A percentile compares a stretch with the other conserved stretches of the same genome.
Conservation (phyloP, 805 yeast genomes). For the Yueomyces sp. region DNA sequence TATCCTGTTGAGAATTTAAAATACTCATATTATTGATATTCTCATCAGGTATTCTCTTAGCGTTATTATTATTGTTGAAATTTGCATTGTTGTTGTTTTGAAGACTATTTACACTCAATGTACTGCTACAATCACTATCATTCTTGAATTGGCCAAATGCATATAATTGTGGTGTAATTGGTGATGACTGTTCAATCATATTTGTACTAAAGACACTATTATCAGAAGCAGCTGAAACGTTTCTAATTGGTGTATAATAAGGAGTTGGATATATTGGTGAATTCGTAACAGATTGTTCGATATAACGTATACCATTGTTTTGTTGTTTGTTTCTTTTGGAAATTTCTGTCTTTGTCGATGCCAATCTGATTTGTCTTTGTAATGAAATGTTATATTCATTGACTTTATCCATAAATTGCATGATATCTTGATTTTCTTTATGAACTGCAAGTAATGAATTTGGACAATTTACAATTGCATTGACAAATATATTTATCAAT, state of each 20-base stretch:
- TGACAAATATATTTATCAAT: constrained; percentile 14
- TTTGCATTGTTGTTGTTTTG: constrained; percentile 4
- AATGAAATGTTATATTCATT: constrained; percentile 11
- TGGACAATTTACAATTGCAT: constrained; percentile 15
- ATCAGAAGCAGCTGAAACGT: constrained; percentile 19
- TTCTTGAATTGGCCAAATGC: constrained; percentile 17
- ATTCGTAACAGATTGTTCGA: constrained; percentile 10
- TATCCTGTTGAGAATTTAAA: not conserved
- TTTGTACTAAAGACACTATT: constrained; percentile 18
- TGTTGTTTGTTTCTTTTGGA: constrained; percentile 6
- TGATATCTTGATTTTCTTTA: constrained; percentile 13
- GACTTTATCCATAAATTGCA: constrained; percentile 12
- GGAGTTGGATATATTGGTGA: constrained; percentile 19
- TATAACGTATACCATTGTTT: constrained; percentile 4
- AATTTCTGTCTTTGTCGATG: constrained; percentile 14
- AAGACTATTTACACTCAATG: constrained; percentile 16
- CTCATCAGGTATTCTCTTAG: not conserved
- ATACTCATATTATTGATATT: not conserved
- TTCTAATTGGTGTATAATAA: constrained; percentile 22
- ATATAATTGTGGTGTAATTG: constrained; percentile 22
- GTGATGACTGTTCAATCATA: constrained; percentile 15
- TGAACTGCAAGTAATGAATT: constrained; percentile 13
- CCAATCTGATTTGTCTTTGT: constrained; percentile 16
- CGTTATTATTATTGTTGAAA: not conserved
- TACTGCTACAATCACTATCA: constrained; percentile 15